Percentiles rank a stretch among this genome's conserved stretches.
Conservation (phyloP, 768 basidiomycete species). For the Pisolithus marmoratus region DNA sequence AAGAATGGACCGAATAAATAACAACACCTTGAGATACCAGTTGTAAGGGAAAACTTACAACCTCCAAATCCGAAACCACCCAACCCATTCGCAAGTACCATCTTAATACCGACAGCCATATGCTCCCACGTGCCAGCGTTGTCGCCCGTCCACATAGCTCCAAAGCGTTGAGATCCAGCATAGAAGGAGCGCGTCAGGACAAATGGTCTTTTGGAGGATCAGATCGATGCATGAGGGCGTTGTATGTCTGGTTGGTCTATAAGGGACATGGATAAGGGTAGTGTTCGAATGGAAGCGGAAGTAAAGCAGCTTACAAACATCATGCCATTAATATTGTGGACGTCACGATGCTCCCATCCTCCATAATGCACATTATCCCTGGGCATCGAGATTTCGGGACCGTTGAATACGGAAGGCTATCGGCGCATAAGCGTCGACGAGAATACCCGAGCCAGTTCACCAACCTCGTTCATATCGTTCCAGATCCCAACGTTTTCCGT, state of each 20-base stretch:
- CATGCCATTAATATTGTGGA: slow-evolving; percentile 98
- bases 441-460: slow-evolving; percentile 6
- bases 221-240: slow-evolving; percentile 73
- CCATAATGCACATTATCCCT: slow-evolving; percentile 79
- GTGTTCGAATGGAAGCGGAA: background rate
- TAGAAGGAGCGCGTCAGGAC: slow-evolving; percentile 94
- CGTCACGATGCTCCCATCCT: slow-evolving; percentile 96
- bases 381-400: slow-evolving; percentile 88
- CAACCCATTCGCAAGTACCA: slow-evolving; percentile 84
- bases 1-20: background rate
- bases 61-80: slow-evolving; percentile 90
- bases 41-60: slow-evolving; percentile 46
- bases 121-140: slow-evolving; percentile 98
- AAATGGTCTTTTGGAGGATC: slow-evolving; percentile 81
- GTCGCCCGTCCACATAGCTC: slow-evolving; percentile 99
- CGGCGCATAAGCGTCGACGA: background rate
- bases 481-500: slow-evolving; percentile 86
- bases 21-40: slow-evolving; percentile 2
- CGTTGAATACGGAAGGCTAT: slow-evolving; percentile 98
- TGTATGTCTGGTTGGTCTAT: slow-evolving; percentile 79
- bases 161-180: slow-evolving; percentile 91
- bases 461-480: slow-evolving; percentile 99
- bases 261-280: slow-evolving; percentile 1
- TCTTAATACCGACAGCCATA: slow-evolving; percentile 88
- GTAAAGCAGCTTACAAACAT: slow-evolving; percentile 54